Conservation (phyloP, 352 stramenopile genomes). For the Thraustochytrium sp. region DNA sequence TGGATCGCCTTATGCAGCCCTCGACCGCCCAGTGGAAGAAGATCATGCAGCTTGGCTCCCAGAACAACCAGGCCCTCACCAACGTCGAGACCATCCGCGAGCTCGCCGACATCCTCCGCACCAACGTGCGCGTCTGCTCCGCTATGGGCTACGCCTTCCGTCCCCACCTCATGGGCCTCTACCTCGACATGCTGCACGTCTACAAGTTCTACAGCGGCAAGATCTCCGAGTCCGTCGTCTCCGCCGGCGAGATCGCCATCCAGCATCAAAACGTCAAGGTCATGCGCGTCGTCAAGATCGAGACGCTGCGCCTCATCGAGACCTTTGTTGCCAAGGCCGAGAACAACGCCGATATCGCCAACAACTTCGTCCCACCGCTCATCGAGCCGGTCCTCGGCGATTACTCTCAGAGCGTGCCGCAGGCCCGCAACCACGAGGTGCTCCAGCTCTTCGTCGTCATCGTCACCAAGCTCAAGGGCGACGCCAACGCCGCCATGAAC, state of each 20-base stretch:
- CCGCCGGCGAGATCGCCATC: constrained; percentile 85
- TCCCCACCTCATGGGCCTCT: constrained; percentile 93
- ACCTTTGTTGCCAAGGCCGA: constrained; percentile 81
- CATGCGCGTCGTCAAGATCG: constrained; percentile 93
- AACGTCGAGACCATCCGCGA: constrained; percentile 70
- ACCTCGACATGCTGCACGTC: constrained; percentile 97
- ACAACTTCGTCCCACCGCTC: constrained; percentile 90
- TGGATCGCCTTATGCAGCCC: constrained; percentile 84
- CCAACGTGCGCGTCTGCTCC: constrained; percentile 91
- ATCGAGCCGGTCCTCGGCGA: constrained; percentile 92
- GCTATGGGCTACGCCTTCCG: constrained; percentile 85
- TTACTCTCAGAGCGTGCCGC: constrained; percentile 82
- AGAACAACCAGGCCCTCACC: constrained; percentile 62
- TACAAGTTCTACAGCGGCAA: constrained; percentile 97
- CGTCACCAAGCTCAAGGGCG: constrained; percentile 91
- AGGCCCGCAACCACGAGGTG: constrained; percentile 74
- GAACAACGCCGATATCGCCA: constrained; percentile 63
- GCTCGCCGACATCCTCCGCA: constrained; percentile 97
- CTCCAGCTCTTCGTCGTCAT: constrained; percentile 88
- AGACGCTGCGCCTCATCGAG: constrained; percentile 89
- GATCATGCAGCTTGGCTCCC: constrained; percentile 65
- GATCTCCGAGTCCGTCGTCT: constrained; percentile 78
- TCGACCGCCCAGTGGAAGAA: constrained; percentile 81
- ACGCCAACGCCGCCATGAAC: constrained; percentile 42
- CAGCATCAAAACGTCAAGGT: constrained; percentile 68